phyloP scores from a whole-genome alignment of 176 grass and related monocot genomes.

The Musa acuminata region DNA sequence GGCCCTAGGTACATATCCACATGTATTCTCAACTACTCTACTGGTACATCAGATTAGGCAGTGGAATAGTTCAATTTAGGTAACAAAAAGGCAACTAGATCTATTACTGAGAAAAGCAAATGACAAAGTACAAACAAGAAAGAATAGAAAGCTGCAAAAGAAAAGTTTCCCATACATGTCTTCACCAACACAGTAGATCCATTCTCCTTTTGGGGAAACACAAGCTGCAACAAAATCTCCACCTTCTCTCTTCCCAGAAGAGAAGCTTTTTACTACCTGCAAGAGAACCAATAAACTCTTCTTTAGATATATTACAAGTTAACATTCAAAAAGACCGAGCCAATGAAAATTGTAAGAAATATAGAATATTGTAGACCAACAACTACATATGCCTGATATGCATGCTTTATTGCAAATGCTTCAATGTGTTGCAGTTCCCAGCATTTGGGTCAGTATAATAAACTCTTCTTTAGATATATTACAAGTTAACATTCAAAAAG shows the following conservation, averaged over 20 bases:
- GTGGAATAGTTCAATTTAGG: too few species aligned
- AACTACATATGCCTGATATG: neutral
- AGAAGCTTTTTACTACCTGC: conserved; percentile 94
- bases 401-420: too few species aligned
- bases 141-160: neutral
- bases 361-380: neutral
- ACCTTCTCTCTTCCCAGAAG: conserved; percentile 85
- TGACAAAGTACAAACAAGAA: neutral
- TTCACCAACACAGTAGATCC: conserved; percentile 98
- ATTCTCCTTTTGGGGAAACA: conserved; percentile 94
- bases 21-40: too few species aligned
- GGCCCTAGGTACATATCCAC: neutral
- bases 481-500: neutral
- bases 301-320: neutral
- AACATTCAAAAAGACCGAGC: neutral
- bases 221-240: conserved; percentile 93
- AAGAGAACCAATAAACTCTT: conserved; percentile 16
- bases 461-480: neutral
- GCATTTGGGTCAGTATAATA: too few species aligned
- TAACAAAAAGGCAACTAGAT: too few species aligned
- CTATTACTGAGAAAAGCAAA: neutral
- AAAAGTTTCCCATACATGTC: conserved; percentile 61
- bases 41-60: too few species aligned
- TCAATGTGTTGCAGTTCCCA: too few species aligned
- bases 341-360: neutral